Percentiles rank a stretch among this genome's conserved stretches.
Evolutionary conservation across 2,329 filamentous ascomycete species (phyloP).

Genomic region (Emergomyces africanus): DNA sequence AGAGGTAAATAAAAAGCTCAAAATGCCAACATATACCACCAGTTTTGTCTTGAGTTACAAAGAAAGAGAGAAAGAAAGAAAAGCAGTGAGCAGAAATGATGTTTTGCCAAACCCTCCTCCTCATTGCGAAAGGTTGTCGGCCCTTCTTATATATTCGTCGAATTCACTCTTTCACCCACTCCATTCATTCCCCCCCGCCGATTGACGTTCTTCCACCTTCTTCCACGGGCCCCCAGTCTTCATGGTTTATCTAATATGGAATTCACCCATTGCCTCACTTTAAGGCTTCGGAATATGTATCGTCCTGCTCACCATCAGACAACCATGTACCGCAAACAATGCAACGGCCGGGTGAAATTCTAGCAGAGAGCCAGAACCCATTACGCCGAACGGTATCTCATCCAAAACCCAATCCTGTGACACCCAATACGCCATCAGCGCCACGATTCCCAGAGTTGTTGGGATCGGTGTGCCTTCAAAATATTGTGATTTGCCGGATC

Average conservation of each 20-base stretch:
- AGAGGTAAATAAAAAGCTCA: neutral
- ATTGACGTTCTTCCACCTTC: neutral
- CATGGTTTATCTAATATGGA: neutral
- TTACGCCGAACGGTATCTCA: constrained; percentile 62
- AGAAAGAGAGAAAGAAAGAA: neutral
- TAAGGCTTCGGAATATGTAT: constrained; percentile 84
- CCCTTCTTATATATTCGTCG: neutral
- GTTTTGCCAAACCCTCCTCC: neutral
- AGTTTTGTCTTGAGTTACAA: neutral
- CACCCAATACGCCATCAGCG: constrained; percentile 82
- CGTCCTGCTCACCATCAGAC: constrained; percentile 88
- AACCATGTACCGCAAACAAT: constrained; percentile 79
- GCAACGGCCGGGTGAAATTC: constrained; percentile 76
- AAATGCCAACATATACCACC: neutral
- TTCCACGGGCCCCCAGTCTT: neutral
- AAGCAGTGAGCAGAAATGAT: neutral
- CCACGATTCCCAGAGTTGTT: constrained; percentile 69
- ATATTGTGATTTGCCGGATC: constrained; percentile 79
- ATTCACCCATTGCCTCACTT: constrained; percentile 1
- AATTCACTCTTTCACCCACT: neutral
- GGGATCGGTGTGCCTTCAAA: constrained; percentile 97
- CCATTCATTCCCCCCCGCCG: too few relatives aligned
- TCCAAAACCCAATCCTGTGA: constrained; percentile 66
- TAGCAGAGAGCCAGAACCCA: constrained; percentile 51
- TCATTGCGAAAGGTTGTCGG: neutral